Evolutionary conservation across 768 basidiomycete species (phyloP).

Genomic region (Sarcodon aspratus): DNA sequence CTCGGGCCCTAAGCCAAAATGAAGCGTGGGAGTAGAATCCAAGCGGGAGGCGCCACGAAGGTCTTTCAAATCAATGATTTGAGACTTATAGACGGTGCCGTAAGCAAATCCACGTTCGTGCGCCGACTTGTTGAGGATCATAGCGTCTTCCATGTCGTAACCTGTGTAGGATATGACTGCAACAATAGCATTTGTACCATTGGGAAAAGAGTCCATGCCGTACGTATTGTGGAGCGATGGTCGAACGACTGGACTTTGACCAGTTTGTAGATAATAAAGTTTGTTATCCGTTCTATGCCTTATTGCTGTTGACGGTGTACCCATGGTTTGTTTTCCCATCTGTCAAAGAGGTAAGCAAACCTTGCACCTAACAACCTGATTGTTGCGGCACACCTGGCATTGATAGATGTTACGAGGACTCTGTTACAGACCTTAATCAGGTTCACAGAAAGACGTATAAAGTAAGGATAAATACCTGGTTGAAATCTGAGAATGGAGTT

Average conservation of each 20-base stretch:
- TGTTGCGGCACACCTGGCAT: conserved; percentile 52
- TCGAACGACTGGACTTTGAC: conserved; percentile 91
- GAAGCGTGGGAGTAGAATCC: conserved; percentile 51
- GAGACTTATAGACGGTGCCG: conserved; percentile 92
- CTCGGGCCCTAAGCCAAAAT: conserved; percentile 83
- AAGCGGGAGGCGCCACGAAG: conserved; percentile 55
- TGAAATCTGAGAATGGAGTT: conserved; percentile 99
- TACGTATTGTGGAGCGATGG: conserved; percentile 87
- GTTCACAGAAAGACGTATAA: conserved; percentile 8
- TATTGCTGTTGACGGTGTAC: conserved; percentile 88
- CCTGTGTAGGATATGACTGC: conserved; percentile 99
- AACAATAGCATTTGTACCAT: conserved; percentile 95
- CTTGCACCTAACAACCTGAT: background rate
- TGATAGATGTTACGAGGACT: conserved; percentile 89
- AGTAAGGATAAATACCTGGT: conserved; percentile 48
- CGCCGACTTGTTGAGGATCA: conserved; percentile 98
- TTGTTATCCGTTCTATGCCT: conserved; percentile 96
- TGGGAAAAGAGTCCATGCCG: conserved; percentile 98
- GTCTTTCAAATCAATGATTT: conserved; percentile 83
- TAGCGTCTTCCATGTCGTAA: conserved; percentile 99
- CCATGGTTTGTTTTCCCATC: conserved; percentile 99
- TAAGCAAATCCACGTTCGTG: conserved; percentile 97
- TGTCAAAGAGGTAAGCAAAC: conserved; percentile 18
- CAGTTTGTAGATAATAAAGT: conserved; percentile 89
- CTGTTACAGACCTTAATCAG: conserved; percentile 22